Evolutionary conservation across 2,329 filamentous ascomycete species (phyloP).

Genomic region (Hymenoscyphus scutula): DNA sequence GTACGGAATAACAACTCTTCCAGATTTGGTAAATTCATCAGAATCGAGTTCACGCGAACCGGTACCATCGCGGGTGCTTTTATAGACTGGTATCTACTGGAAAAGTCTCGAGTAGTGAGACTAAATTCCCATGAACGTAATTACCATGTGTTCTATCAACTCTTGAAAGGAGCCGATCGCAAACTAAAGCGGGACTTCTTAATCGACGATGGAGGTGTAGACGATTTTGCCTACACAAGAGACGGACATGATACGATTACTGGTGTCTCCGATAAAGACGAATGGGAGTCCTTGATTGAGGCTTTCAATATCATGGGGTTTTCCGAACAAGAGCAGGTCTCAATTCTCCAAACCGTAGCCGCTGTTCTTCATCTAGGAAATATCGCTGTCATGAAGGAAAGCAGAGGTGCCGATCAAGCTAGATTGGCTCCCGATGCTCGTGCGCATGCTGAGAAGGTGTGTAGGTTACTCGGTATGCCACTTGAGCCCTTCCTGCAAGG

Average conservation of each 20-base stretch:
- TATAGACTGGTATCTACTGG: constrained; percentile 97
- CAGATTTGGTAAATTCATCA: constrained; percentile 96
- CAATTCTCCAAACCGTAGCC: constrained; percentile 83
- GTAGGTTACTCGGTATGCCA: constrained; percentile 78
- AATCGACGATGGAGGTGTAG: constrained; percentile 70
- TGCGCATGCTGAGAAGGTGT: constrained; percentile 73
- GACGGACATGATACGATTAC: constrained; percentile 89
- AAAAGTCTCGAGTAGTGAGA: constrained; percentile 95
- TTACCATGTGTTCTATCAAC: constrained; percentile 97
- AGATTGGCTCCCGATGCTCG: constrained; percentile 73
- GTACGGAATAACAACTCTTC: constrained; percentile 98
- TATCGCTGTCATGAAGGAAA: constrained; percentile 85
- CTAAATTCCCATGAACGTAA: constrained; percentile 87
- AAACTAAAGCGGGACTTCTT: constrained; percentile 74
- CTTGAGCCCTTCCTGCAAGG: constrained; percentile 84
- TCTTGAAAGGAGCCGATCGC: constrained; percentile 77
- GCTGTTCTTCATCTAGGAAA: constrained; percentile 94
- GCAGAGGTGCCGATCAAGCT: constrained; percentile 85
- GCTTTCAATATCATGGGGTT: constrained; percentile 96
- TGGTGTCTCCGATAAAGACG: constrained; percentile 84
- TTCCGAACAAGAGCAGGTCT: constrained; percentile 74
- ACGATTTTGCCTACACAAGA: constrained; percentile 88
- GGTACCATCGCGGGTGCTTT: constrained; percentile 94
- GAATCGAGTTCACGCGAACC: constrained; percentile 85
- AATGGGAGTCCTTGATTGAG: constrained; percentile 88